Base-by-base conservation (phyloP, 169 alveolate genomes). In the Cyclospora cayetanensis region DNA sequence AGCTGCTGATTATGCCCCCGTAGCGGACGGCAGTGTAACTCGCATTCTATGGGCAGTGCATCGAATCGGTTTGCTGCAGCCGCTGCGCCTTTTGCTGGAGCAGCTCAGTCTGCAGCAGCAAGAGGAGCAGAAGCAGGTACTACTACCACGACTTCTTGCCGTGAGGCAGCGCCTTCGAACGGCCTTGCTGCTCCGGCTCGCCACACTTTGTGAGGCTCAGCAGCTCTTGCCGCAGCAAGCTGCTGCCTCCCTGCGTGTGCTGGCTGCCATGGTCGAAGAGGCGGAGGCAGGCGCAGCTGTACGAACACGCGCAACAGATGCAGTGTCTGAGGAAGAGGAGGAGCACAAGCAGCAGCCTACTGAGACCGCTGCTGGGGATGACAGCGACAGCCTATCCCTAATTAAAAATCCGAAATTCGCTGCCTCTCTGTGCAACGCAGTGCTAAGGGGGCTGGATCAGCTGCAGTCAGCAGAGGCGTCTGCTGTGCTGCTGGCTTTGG, bases 391-490 rank as follows among this genome's bases (percentile, higher is more conserved):
- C 2, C 37, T 37, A 39, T 53, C 85, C 37, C 65, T 63, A 74
- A n/a, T 37, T 22, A 11, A 42, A 31, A 39, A 27, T 37, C 39
- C 63, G 37, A 20, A 63, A n/a, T 37, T 74, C 41, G 85, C 85
- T 74, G 85, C 85, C 41, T 27, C 85, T 74, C 27, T 74, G 15
- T 74, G 85, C 63, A 2, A 15, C 41, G 63, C 85, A 11, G 15
- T 41, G 63, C 63, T 39, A 37, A 37, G 29, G 85, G 52, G n/a
- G 63, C 52, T 74, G 85, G 65, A 74, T 53, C 85, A 74, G 65
- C 85, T 74, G 65, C 85, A 74, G 4, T 53, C 85, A 74, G 85
- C 85, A 74, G 85, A 74, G 37, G 85, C 85, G 2, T 74, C 85
- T 37, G 50, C 85, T 39, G 85, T 22, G 60, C 85, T 74, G 85